Percentiles rank a stretch among this genome's conserved stretches.
Evolutionary conservation across 768 basidiomycete species (phyloP).

Genomic region (Phylloporus scabripes): DNA sequence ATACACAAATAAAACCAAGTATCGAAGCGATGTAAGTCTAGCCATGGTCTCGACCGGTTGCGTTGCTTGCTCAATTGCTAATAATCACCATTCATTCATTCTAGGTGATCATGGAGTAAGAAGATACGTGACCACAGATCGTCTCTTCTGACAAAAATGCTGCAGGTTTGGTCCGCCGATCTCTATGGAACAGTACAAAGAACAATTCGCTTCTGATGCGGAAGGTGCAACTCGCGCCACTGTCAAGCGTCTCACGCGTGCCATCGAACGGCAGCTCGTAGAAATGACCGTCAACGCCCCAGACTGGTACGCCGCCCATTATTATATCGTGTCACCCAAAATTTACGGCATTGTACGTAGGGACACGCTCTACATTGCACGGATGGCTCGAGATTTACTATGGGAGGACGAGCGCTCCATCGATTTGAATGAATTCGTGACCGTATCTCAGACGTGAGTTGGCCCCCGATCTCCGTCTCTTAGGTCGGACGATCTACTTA

Average conservation of each 20-base stretch:
- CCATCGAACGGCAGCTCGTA: slow-evolving; percentile 64
- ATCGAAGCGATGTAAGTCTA: slow-evolving; percentile 75
- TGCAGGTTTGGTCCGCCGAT: slow-evolving; percentile 81
- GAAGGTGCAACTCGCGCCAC: slow-evolving; percentile 71
- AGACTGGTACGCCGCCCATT: slow-evolving; percentile 66
- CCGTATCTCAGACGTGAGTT: slow-evolving; percentile 85
- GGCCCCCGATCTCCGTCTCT: slow-evolving; percentile 17
- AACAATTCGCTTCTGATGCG: slow-evolving; percentile 65
- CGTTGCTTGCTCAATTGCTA: slow-evolving; percentile 5
- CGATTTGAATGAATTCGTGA: slow-evolving; percentile 74
- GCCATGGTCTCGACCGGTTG: slow-evolving; percentile 10
- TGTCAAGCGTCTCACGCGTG: slow-evolving; percentile 79
- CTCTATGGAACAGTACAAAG: slow-evolving; percentile 62
- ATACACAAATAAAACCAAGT: slow-evolving; percentile 95
- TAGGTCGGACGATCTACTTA: slow-evolving; percentile 18
- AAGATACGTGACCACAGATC: slow-evolving; percentile 8
- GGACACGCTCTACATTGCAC: slow-evolving; percentile 85
- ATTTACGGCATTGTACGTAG: slow-evolving; percentile 37
- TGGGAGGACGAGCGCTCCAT: slow-evolving; percentile 81
- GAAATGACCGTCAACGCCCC: slow-evolving; percentile 85
- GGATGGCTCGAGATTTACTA: slow-evolving; percentile 91
- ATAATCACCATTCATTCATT: slow-evolving; percentile 10
- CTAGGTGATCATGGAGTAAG: slow-evolving; percentile 72
- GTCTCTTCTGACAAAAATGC: slow-evolving; percentile 9
- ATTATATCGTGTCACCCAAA: slow-evolving; percentile 9